A percentile compares a stretch with the other conserved stretches of the same genome.
These are phyloP conservation scores for Parathielavia appendiculata DNA, from an alignment of 495 filamentous ascomycete genomes.

Conservation along the genomic window DNA sequence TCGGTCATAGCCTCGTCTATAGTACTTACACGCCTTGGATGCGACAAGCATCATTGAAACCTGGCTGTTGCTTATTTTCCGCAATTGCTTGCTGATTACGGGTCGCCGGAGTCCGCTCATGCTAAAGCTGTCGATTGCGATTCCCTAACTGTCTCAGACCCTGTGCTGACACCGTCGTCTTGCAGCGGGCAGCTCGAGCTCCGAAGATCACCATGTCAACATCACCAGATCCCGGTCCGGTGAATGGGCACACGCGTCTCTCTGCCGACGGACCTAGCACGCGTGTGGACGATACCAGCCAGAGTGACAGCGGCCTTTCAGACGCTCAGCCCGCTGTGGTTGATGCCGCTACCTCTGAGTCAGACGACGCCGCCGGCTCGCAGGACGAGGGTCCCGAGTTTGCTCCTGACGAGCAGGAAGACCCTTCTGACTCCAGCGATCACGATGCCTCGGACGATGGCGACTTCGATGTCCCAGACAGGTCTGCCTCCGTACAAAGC, in stretches of 20 bases:
- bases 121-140: conserved; percentile 22
- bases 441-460: conserved; percentile 74
- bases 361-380: conserved; percentile 53
- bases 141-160: conserved; percentile 20
- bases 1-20: conserved; percentile 39
- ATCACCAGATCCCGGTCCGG: conserved; percentile 43
- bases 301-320: conserved; percentile 46
- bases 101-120: conserved; percentile 38
- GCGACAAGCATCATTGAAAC: conserved; percentile 42
- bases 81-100: conserved; percentile 27
- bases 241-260: conserved; percentile 39
- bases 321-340: conserved; percentile 38
- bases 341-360: conserved; percentile 36
- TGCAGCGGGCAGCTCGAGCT: conserved; percentile 41
- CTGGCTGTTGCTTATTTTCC: conserved; percentile 15
- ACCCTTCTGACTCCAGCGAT: conserved; percentile 48
- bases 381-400: conserved; percentile 63
- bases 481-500: conserved; percentile 48
- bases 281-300: conserved; percentile 29
- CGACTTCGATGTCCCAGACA: conserved; percentile 68
- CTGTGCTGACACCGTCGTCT: conserved; percentile 44
- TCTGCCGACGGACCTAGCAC: conserved; percentile 27
- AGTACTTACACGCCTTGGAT: conserved; percentile 42
- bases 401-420: conserved; percentile 29
- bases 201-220: conserved; percentile 44